Evolutionary conservation across 768 basidiomycete species (phyloP).

Genomic region (Agrocybe pediades): DNA sequence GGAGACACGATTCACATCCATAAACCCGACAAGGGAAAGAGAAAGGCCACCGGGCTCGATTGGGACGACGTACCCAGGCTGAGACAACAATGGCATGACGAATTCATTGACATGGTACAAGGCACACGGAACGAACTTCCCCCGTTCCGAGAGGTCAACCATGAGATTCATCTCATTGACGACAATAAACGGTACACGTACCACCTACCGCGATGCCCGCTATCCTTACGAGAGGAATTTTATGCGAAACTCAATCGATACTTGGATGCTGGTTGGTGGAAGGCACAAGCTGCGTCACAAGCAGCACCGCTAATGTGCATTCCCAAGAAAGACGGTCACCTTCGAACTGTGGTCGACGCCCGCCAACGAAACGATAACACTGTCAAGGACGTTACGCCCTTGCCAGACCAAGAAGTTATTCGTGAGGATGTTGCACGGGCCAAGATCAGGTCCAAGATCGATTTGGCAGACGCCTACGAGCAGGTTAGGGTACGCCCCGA

Average conservation of each 20-base stretch:
- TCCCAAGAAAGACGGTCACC: constrained; percentile 30
- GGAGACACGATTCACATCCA: background rate
- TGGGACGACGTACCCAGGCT: constrained; percentile 5
- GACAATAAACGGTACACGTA: constrained; percentile 29
- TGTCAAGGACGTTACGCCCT: constrained; percentile 35
- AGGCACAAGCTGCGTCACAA: constrained; percentile 16
- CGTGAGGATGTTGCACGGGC: constrained; percentile 31
- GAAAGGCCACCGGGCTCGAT: background rate
- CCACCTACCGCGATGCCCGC: constrained; percentile 31
- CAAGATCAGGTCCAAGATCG: constrained; percentile 37
- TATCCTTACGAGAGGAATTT: constrained; percentile 27
- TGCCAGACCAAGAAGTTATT: constrained; percentile 40
- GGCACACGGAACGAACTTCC: constrained; percentile 8
- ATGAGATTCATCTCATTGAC: constrained; percentile 29
- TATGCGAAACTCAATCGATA: constrained; percentile 34
- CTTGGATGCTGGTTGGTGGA: constrained; percentile 36
- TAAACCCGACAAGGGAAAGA: constrained; percentile 1
- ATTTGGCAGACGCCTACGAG: constrained; percentile 43
- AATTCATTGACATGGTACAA: constrained; percentile 6
- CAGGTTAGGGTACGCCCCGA: constrained; percentile 34
- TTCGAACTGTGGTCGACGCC: constrained; percentile 36
- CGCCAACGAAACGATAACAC: constrained; percentile 43
- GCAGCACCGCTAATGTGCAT: constrained; percentile 34
- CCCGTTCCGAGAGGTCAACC: constrained; percentile 9
- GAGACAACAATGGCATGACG: constrained; percentile 4